phyloP scores from a whole-genome alignment of 2,329 filamentous ascomycete species.

The Apiospora pterosperma region DNA sequence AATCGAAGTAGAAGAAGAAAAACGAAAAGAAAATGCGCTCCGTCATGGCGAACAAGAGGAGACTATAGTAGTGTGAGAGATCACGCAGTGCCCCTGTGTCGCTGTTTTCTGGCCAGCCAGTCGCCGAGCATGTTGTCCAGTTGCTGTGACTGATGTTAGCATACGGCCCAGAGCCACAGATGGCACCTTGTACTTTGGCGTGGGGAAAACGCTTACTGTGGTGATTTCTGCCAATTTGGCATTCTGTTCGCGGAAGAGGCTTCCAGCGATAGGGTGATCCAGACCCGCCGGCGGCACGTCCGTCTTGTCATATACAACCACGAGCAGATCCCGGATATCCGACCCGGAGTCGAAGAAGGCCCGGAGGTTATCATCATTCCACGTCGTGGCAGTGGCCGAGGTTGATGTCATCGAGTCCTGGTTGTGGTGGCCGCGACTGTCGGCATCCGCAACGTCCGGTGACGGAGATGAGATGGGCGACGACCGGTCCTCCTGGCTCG shows the following conservation, averaged over 20 bases:
- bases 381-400: slow-evolving; percentile 59
- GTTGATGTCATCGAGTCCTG: slow-evolving; percentile 51
- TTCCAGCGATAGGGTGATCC: slow-evolving; percentile 81
- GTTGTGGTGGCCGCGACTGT: slow-evolving; percentile 39
- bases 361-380: slow-evolving; percentile 83
- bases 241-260: slow-evolving; percentile 83
- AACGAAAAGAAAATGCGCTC: too few relatives aligned
- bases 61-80: not conserved
- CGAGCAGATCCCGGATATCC: slow-evolving; percentile 84
- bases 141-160: slow-evolving; percentile 45
- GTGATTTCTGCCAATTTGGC: slow-evolving; percentile 84
- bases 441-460: slow-evolving; percentile 53
- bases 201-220: slow-evolving; percentile 45
- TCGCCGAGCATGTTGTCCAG: slow-evolving; percentile 83
- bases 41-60: not conserved
- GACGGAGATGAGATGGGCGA: slow-evolving; percentile 63
- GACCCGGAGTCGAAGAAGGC: slow-evolving; percentile 88
- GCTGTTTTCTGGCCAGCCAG: slow-evolving; percentile 71
- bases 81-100: slow-evolving; percentile 45
- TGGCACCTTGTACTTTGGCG: not conserved
- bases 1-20: not conserved
- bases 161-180: not conserved
- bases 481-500: slow-evolving; percentile 64
- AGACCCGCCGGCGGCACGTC: slow-evolving; percentile 73
- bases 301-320: slow-evolving; percentile 86